Evolutionary conservation across 805 yeast genomes (phyloP).

Genomic region (Pichia deserticola): DNA sequence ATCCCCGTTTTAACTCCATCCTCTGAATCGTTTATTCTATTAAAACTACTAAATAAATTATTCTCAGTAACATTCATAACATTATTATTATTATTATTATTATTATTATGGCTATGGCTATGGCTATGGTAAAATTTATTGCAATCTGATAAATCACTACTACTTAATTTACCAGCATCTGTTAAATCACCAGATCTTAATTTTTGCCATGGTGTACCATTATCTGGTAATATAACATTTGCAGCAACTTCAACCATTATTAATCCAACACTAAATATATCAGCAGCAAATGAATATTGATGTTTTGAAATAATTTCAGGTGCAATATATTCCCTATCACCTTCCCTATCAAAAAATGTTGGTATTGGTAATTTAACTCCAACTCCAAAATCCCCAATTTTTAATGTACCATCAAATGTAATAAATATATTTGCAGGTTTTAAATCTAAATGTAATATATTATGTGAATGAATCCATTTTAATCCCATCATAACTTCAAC

Average conservation of each 20-base stretch:
- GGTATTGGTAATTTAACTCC: conserved; percentile 76
- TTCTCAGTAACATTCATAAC: not conserved
- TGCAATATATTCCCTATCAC: conserved; percentile 95
- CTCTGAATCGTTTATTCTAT: not conserved
- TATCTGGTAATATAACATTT: conserved; percentile 88
- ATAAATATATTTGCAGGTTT: conserved; percentile 94
- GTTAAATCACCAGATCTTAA: conserved; percentile 89
- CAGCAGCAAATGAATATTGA: conserved; percentile 85
- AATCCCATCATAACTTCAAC: conserved; percentile 78
- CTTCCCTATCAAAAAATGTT: conserved; percentile 80
- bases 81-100: not conserved
- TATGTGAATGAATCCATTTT: conserved; percentile 68
- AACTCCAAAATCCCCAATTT: conserved; percentile 95
- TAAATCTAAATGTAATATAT: conserved; percentile 78
- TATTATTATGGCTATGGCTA: not conserved
- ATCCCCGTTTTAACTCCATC: not conserved
- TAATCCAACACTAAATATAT: conserved; percentile 88
- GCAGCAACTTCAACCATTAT: conserved; percentile 95
- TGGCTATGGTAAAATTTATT: too few relatives aligned
- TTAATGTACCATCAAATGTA: conserved; percentile 89
- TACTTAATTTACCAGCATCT: conserved; percentile 84
- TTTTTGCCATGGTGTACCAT: conserved; percentile 95
- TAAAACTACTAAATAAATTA: not conserved
- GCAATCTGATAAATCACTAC: conserved; percentile 48
- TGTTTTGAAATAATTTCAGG: conserved; percentile 86